Base-by-base conservation (phyloP, 2,329 filamentous ascomycete genomes). In the Drechslerella coelobrocha region DNA sequence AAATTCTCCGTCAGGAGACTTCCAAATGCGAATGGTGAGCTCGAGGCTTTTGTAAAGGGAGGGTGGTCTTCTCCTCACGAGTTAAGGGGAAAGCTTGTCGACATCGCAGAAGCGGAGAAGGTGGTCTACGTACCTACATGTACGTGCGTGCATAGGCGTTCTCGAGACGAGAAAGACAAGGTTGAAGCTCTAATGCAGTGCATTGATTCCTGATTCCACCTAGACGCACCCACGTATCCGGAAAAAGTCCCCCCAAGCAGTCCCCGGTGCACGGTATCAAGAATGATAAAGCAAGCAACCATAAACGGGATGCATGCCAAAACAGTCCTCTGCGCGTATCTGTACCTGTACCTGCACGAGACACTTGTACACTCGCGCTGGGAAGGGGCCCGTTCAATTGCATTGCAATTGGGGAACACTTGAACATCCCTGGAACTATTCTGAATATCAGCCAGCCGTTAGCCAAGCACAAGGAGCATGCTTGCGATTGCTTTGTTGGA, bases 201-300 rank as follows among this genome's bases (percentile, higher is more conserved):
- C 41, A 45, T 45, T 19, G 5, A n/a, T 19, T 19, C n/a, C n/a
- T n/a, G 14, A 8, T 19, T 45, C 21, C 41, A n/a, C 14, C 34
- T 39, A n/a, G 34, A 39, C 4, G 34, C 19, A 45, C 41, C 41
- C 41, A 45, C 41, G 41, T 45, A 45, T 45, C 41, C 41, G 41
- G 41, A 21, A 45, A 45, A 45, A 45, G 19, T 9, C 5, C 10
- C 41, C 8, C 41, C 41, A 45, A 23, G 19, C 19, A 31, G n/a
- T 45, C 41, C 41, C 41, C 41, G 41, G 41, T 17, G 41, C 19
- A 10, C 41, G 17, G 41, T 45, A 45, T 45, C 41, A 17, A 19
- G 4, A n/a, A 8, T 10, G 41, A 45, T 45, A 23, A 45, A 45
- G 41, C 41, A 45, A 45, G 41, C 41, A 45, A 45, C n/a, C n/a